phyloP scores from a whole-genome alignment of 441 rosid genomes.

The Breynia disticha region DNA sequence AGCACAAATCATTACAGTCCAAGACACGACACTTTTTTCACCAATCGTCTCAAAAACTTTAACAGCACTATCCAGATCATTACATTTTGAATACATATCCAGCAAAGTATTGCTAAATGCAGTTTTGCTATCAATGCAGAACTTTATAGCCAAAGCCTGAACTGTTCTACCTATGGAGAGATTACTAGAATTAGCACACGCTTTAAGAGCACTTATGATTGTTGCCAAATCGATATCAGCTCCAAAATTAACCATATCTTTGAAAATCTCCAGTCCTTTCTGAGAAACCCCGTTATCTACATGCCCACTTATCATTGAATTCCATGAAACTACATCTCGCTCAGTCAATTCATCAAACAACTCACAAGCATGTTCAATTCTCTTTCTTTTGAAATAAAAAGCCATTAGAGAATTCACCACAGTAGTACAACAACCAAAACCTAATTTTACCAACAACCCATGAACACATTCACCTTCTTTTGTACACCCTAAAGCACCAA shows the following conservation, averaged over 20 bases:
- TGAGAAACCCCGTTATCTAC: slow-evolving; percentile 30
- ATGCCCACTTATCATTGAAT: slow-evolving; percentile 50
- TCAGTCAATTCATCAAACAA: slow-evolving; percentile 60
- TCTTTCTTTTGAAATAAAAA: slow-evolving; percentile 34
- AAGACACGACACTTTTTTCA: slow-evolving; percentile 48
- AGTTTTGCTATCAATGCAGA: slow-evolving; percentile 21
- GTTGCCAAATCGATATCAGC: slow-evolving; percentile 43
- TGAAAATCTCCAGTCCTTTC: slow-evolving; percentile 32
- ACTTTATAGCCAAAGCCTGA: slow-evolving; percentile 43
- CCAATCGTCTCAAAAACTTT: slow-evolving; percentile 39
- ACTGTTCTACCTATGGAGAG: slow-evolving; percentile 37
- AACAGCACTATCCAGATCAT: slow-evolving; percentile 32
- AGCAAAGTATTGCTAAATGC: slow-evolving; percentile 42
- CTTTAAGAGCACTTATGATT: slow-evolving; percentile 38
- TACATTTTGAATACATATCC: slow-evolving; percentile 63
- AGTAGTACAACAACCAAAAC: slow-evolving; percentile 27
- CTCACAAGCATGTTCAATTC: slow-evolving; percentile 36
- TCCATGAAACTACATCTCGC: slow-evolving; percentile 63
- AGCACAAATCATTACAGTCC: slow-evolving; percentile 67
- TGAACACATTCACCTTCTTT: slow-evolving; percentile 50
- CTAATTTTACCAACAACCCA: slow-evolving; percentile 42
- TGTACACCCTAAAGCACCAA: slow-evolving; percentile 31
- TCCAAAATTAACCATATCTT: slow-evolving; percentile 34
- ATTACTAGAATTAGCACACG: slow-evolving; percentile 35
- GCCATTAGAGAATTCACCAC: slow-evolving; percentile 47